Evolutionary conservation across 305 asterid genomes (phyloP), one percentile per base, ranked within the genome.

Genomic region (Rubia tinctorum): DNA sequence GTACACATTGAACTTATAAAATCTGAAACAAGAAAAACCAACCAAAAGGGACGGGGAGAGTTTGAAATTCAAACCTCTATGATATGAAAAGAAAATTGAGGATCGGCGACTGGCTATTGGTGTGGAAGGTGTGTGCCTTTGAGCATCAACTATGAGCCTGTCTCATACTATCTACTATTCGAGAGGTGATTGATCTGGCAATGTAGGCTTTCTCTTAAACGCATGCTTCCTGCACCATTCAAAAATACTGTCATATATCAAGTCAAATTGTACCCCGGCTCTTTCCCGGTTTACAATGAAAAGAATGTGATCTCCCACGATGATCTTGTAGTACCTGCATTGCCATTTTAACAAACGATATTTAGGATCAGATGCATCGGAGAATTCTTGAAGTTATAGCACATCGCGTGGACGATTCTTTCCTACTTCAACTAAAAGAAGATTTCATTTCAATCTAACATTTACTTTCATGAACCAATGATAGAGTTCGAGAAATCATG

Each of bases 231-330:
- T 90, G 81, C 97, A 91, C 6, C 97, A 86, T 72, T 94, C 97
- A 23, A 94, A 94, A 63, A 94, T 94, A 87, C 95, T 84, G 73
- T 94, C 99, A 34, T 94, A 94, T 75, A 95, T 87, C 86, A 95
- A 77, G 84, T 95, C 98, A 20, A 95, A 95, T 56, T 95, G 88
- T 51, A 89, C 86, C 8, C 97, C 98, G 1, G 97, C 99, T 73
- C 99, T 89, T 78, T 95, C 99, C 37, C 97, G 85, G 81, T 95
- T 95, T 75, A 92, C 83, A 49, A 95, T 86, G 86, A 92, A 95
- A 69, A 92, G 90, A 78, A 92, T 88, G 84, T 95, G 99, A 77
- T 95, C 99, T 0, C 99, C 99, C 80, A 90, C 97, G 45, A 95
- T 91, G 10, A 92, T 75, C 89, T 90, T 92, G 85, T 95, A 95